Percentiles rank a stretch among this genome's conserved stretches.
phyloP scores from a whole-genome alignment of 257 asterid species.

The Leonotis leonurus region DNA sequence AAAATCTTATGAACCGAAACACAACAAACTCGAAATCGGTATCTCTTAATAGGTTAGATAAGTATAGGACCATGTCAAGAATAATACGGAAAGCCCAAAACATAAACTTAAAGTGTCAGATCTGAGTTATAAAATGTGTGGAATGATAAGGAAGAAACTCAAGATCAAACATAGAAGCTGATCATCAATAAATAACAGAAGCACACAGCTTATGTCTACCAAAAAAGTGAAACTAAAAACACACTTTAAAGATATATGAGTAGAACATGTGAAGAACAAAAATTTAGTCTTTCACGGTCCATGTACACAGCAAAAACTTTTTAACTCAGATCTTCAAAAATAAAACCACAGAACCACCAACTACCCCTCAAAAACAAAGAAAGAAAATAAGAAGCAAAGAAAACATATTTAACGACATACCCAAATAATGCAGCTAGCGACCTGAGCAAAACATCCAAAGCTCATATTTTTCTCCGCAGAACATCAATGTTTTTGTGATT shows the following conservation, averaged over 20 bases:
- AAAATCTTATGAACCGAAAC: background rate
- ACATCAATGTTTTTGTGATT: slow-evolving; percentile 5
- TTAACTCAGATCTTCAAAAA: slow-evolving; percentile 16
- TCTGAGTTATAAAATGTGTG: slow-evolving; percentile 43
- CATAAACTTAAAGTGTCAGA: slow-evolving; percentile 42
- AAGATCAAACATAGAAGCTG: slow-evolving; percentile 13
- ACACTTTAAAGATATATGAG: background rate
- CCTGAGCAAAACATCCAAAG: slow-evolving; percentile 1
- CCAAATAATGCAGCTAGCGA: slow-evolving; percentile 1
- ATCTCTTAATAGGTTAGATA: background rate
- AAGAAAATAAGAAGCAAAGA: background rate
- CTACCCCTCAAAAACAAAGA: background rate
- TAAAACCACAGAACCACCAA: background rate
- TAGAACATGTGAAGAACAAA: slow-evolving; percentile 4
- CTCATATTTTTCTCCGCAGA: slow-evolving; percentile 11
- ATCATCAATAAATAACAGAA: background rate
- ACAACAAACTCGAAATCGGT: slow-evolving; percentile 4
- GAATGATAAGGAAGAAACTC: slow-evolving; percentile 7
- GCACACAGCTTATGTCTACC: background rate
- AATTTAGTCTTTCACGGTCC: background rate
- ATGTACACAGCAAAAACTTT: background rate
- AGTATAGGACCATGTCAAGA: slow-evolving; percentile 14
- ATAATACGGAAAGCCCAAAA: slow-evolving; percentile 22
- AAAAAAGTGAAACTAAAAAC: background rate
- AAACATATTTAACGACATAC: background rate